Conservation (phyloP, 2,329 filamentous ascomycete species). For the Sclerotinia minor region DNA sequence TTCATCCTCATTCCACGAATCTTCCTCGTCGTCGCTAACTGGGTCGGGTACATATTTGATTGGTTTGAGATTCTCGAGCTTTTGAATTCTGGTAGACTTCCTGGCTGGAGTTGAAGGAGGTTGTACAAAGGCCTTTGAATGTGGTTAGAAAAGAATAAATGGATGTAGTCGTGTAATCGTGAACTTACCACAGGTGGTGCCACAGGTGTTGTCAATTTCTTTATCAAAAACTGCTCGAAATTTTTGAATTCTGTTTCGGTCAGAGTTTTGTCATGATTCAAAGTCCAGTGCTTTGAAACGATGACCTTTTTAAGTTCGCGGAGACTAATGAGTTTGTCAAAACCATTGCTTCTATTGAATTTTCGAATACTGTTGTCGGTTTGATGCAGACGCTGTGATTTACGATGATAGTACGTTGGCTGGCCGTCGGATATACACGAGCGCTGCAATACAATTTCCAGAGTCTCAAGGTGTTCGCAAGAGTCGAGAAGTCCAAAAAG, state of each 20-base stretch:
- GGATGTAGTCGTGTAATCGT: neutral
- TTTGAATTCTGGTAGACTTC: constrained; percentile 12
- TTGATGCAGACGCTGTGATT: constrained; percentile 19
- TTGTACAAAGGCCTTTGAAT: neutral
- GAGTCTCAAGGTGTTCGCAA: constrained; percentile 24
- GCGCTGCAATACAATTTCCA: constrained; percentile 22
- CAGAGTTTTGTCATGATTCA: neutral
- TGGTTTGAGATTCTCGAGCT: constrained; percentile 7
- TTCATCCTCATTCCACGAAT: neutral
- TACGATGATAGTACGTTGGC: neutral
- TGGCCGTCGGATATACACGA: constrained; percentile 3
- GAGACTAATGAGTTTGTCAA: constrained; percentile 28
- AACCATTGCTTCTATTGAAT: constrained; percentile 29
- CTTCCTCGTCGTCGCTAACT: constrained; percentile 15
- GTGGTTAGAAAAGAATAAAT: neutral
- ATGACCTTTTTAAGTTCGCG: constrained; percentile 30
- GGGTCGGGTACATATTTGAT: constrained; percentile 17
- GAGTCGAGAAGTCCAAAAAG: constrained; percentile 9
- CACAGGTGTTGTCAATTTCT: constrained; percentile 16
- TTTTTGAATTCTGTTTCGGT: constrained; percentile 3
- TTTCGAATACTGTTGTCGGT: constrained; percentile 23
- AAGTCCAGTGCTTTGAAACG: constrained; percentile 1
- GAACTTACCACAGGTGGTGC: constrained; percentile 1
- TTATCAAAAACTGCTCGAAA: constrained; percentile 19
- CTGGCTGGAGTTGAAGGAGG: neutral